Evolutionary conservation across 2,329 filamentous ascomycete species (phyloP), one percentile per base, ranked within the genome.

Genomic region (Colletotrichum camelliae): DNA sequence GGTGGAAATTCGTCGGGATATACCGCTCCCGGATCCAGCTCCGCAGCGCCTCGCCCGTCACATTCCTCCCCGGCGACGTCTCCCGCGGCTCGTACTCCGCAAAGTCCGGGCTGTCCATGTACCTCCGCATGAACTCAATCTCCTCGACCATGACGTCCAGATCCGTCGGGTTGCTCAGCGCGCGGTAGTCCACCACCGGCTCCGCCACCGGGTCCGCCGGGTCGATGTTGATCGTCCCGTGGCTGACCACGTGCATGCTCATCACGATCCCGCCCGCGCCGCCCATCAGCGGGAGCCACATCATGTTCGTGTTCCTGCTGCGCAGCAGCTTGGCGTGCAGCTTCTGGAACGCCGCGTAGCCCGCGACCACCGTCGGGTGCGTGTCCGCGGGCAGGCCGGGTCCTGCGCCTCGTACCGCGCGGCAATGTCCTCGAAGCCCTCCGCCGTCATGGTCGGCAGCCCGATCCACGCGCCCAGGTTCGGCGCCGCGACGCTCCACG

Each of bases 341-440:
- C 13, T 52, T 57, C 48, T 88, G 85, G 5, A 89, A 83, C 6
- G 85, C 85, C 76, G 88, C 88, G 65, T 87, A 81, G 18, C 80
- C 80, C 8, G 79, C 79, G 4, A 79, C 18, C 24, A 78, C 78
- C 18, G 76, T 76, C 7, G 71, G 4, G 29, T 78, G 70, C 67
- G 78, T 79, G n/a, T 72, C 62, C 8, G 27, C 39, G 0, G 79
- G 80, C 2, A 81, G 77, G 75, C 62, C 13, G 80, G 72, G 24
- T 79, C 55, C 65, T 80, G 77, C 29, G 67, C 61, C 55, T 74
- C 69, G 70, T 77, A 77, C 24, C 66, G 61, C 48, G 67, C 61
- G 18, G 77, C 76, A 12, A 80, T 75, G 8, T 69, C 70, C 66
- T 79, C 68, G 55, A 77, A 79, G 12, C 75, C 70, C 0, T 72